These are phyloP conservation scores for Nematodospora anomalae DNA, from an alignment of 1,139 yeast species.

Conservation along the genomic window DNA sequence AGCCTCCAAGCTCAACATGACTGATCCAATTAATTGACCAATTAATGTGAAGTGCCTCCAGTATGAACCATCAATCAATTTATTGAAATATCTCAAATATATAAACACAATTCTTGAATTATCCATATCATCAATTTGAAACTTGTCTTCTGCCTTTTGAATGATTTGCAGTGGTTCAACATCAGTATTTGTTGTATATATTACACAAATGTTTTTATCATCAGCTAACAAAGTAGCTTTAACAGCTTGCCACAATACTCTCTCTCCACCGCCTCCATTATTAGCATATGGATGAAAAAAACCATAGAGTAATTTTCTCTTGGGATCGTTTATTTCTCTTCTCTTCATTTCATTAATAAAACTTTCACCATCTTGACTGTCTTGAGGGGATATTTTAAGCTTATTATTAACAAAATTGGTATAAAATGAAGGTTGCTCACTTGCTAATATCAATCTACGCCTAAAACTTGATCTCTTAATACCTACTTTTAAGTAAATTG, in stretches of 20 bases:
- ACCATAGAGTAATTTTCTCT: slow-evolving; percentile 59
- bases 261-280: slow-evolving; percentile 98
- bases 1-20: slow-evolving; percentile 70
- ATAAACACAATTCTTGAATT: slow-evolving; percentile 65
- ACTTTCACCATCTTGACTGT: slow-evolving; percentile 22
- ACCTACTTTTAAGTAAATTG: slow-evolving; percentile 39
- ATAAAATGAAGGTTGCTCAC: slow-evolving; percentile 48
- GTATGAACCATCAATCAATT: slow-evolving; percentile 63
- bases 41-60: slow-evolving; percentile 82
- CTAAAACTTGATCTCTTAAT: slow-evolving; percentile 47
- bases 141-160: slow-evolving; percentile 57
- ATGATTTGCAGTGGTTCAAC: slow-evolving; percentile 56
- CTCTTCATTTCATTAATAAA: slow-evolving; percentile 35
- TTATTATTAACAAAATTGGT: slow-evolving; percentile 45
- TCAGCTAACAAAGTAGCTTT: slow-evolving; percentile 60
- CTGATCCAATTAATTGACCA: slow-evolving; percentile 86
- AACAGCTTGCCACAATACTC: slow-evolving; percentile 95
- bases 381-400: slow-evolving; percentile 35
- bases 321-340: slow-evolving; percentile 37
- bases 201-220: slow-evolving; percentile 57
- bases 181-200: slow-evolving; percentile 73
- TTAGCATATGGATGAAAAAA: slow-evolving; percentile 95
- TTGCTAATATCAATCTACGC: slow-evolving; percentile 54
- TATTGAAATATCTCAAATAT: slow-evolving; percentile 56
- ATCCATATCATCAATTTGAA: slow-evolving; percentile 56